Base-by-base conservation (phyloP, 192 early-diverging fungal species). In the Nowakowskiella sp. region DNA sequence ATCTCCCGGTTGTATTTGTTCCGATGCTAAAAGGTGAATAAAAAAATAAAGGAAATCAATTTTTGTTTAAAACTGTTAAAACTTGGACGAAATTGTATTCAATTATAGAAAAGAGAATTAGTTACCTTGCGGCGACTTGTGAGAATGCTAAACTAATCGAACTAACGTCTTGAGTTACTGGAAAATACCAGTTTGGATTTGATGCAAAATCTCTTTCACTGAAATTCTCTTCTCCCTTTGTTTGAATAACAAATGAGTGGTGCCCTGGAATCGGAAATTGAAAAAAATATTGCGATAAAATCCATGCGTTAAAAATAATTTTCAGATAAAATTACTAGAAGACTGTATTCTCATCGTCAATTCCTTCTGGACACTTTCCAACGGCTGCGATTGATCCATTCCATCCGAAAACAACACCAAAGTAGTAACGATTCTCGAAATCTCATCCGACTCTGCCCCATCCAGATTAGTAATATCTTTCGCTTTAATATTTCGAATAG, bases 191-290 rank as follows among this genome's bases (percentile, higher is more conserved):
- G 13, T 13, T 19, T 19, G 36, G 36, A 13, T 39, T 39, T 39
- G 36, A 39, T 39, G 36, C 36, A 39, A 39, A 13, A 39, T 39
- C n/a, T n/a, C n/a, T n/a, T n/a, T n/a, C n/a, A n/a, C n/a, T n/a
- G n/a, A n/a, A n/a, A n/a, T n/a, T n/a, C n/a, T 39, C 36, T 39
- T 39, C 36, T 13, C 36, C 36, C 19, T 39, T 39, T 39, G 36
- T 13, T 19, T 39, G 36, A 13, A 13, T 39, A 13, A n/a, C n/a
- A n/a, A n/a, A n/a, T n/a, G n/a, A n/a, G n/a, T n/a, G n/a, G n/a
- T 19, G 36, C 36, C 36, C 36, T 39, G 36, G 13, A 39, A 13
- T 39, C 19, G 36, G 36, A 39, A 13, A 13, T 13, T 19, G 19
- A 13, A 39, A 39, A 39, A 39, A 13, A 19, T 13, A 39, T 39